Percentiles rank a stretch among this genome's conserved stretches.
Evolutionary conservation across 129 eudicot species (phyloP).

Genomic region (Chrysanthemum makinoi): DNA sequence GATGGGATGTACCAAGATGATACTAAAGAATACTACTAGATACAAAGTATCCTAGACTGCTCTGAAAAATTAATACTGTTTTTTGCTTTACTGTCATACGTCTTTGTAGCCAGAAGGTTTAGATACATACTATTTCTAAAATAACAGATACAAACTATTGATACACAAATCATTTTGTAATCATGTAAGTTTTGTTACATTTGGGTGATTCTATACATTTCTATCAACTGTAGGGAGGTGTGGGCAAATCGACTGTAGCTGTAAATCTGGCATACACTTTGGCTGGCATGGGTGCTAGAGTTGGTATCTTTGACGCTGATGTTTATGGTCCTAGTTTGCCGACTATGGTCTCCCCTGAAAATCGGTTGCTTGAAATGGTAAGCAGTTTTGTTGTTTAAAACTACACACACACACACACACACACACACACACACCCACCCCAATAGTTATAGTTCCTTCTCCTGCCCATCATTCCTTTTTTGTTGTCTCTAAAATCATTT

Average conservation of each 20-base stretch:
- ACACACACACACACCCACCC: too few relatives aligned
- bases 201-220: slow-evolving; percentile 22
- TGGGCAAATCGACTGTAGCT: slow-evolving; percentile 97
- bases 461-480: too few relatives aligned
- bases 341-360: slow-evolving; percentile 98
- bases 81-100: background rate
- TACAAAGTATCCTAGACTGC: too few relatives aligned
- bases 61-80: background rate
- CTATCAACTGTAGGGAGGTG: slow-evolving; percentile 74
- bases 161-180: background rate
- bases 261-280: slow-evolving; percentile 97
- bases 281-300: slow-evolving; percentile 99
- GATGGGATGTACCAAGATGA: too few relatives aligned
- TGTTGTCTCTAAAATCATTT: too few relatives aligned
- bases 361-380: slow-evolving; percentile 92
- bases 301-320: slow-evolving; percentile 98
- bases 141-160: background rate
- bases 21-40: too few relatives aligned
- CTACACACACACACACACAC: too few relatives aligned
- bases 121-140: background rate
- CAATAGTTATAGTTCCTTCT: too few relatives aligned
- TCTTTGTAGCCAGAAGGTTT: slow-evolving; percentile 4
- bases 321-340: slow-evolving; percentile 99
- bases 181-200: background rate
- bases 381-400: slow-evolving; percentile 3